phyloP scores from a whole-genome alignment of 2,329 filamentous ascomycete species.

The Aspergillus viridinutans region DNA sequence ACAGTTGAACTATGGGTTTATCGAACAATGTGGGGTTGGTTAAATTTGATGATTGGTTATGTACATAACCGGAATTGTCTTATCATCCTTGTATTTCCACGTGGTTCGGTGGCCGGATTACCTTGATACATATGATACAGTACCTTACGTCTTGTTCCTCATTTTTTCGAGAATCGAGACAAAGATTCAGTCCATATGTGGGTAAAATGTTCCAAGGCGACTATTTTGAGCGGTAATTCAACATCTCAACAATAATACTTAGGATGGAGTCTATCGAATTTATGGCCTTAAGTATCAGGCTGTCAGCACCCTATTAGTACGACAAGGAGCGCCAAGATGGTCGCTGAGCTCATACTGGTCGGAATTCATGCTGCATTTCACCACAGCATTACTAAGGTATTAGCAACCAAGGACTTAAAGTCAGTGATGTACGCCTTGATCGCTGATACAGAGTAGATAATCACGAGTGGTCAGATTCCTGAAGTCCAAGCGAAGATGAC shows the following conservation, averaged over 20 bases:
- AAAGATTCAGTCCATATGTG: background rate
- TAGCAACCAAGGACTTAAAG: background rate
- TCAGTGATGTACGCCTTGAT: background rate
- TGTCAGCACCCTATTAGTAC: background rate
- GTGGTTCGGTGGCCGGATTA: conserved; percentile 13
- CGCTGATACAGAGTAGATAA: background rate
- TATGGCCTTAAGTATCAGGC: too few species aligned
- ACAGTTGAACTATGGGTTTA: conserved; percentile 9
- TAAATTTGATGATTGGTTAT: conserved; percentile 14
- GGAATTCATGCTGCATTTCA: background rate
- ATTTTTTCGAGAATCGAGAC: background rate
- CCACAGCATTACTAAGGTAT: background rate
- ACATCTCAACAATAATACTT: background rate
- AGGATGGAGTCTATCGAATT: background rate
- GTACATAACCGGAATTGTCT: background rate
- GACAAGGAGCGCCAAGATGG: background rate
- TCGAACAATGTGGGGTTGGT: conserved; percentile 7
- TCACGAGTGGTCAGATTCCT: background rate
- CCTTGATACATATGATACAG: conserved; percentile 4
- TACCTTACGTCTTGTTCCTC: background rate
- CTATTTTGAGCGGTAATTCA: background rate
- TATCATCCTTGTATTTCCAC: conserved; percentile 18
- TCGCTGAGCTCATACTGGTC: background rate
- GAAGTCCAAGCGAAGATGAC: background rate
- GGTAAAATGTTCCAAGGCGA: background rate